These are phyloP conservation scores for Xylaria sp. DNA, from an alignment of 2,329 filamentous ascomycete genomes.

Conservation along the genomic window DNA sequence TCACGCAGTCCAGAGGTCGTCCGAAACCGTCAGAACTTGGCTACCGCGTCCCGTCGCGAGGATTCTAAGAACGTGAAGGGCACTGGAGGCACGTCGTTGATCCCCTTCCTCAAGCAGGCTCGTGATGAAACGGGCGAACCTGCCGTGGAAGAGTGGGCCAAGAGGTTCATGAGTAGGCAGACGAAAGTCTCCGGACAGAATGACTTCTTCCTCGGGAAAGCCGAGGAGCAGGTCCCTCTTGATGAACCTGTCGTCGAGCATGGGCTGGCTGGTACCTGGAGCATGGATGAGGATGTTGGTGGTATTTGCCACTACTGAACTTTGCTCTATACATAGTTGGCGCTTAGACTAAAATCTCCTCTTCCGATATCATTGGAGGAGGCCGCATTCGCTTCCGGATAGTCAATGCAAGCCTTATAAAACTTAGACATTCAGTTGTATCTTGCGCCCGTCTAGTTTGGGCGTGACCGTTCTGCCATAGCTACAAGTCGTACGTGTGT, in stretches of 20 bases:
- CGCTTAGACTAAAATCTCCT: neutral
- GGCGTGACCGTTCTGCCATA: neutral
- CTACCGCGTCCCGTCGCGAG: constrained; percentile 63
- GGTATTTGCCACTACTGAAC: constrained; percentile 66
- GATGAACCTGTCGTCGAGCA: constrained; percentile 49
- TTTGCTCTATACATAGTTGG: neutral
- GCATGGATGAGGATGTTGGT: constrained; percentile 82
- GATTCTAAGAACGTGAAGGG: constrained; percentile 76
- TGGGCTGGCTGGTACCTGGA: constrained; percentile 87
- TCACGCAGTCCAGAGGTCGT: constrained; percentile 66
- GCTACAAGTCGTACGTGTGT: neutral
- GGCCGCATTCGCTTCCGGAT: neutral
- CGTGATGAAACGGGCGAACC: constrained; percentile 95
- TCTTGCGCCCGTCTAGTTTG: neutral
- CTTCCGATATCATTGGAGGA: neutral
- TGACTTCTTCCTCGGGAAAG: constrained; percentile 68
- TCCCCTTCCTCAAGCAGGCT: constrained; percentile 96
- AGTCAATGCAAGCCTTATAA: neutral
- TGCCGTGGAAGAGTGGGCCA: constrained; percentile 75
- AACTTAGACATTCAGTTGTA: neutral
- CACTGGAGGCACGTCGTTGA: constrained; percentile 92
- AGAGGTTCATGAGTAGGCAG: constrained; percentile 65
- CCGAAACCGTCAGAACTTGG: constrained; percentile 66
- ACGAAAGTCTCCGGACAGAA: constrained; percentile 60
- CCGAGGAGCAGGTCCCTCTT: constrained; percentile 52